phyloP scores from a whole-genome alignment of 2,329 filamentous ascomycete species.

The Rhinocladiella mackenziei region DNA sequence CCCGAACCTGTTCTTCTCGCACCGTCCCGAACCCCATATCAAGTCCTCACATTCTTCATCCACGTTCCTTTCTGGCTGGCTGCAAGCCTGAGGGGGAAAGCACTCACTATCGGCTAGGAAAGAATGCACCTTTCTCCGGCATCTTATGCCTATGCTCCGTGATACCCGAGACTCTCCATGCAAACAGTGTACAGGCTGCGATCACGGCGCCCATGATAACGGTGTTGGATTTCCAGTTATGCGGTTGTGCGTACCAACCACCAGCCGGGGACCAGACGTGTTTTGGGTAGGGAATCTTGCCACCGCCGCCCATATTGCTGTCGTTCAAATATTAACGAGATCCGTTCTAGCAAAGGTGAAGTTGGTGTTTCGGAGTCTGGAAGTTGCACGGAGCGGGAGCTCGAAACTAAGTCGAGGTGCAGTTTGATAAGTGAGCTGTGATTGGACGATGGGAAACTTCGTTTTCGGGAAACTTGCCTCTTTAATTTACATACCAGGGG shows the following conservation, averaged over 20 bases:
- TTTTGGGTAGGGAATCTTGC: conserved; percentile 72
- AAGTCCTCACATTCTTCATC: too few relatives aligned
- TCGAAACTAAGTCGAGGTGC: conserved; percentile 5
- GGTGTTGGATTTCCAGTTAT: conserved; percentile 94
- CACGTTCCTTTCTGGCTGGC: too few relatives aligned
- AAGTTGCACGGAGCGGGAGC: background rate
- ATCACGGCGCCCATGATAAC: conserved; percentile 67
- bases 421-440: background rate
- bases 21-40: too few relatives aligned
- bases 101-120: conserved; percentile 76
- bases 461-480: conserved; percentile 8
- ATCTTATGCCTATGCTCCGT: conserved; percentile 69
- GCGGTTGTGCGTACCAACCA: conserved; percentile 94
- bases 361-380: background rate
- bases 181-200: conserved; percentile 62
- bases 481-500: too few relatives aligned
- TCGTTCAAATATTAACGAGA: background rate
- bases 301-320: conserved; percentile 65
- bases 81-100: background rate
- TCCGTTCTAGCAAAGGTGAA: background rate
- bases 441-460: conserved; percentile 11
- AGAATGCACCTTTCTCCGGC: conserved; percentile 73
- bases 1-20: too few relatives aligned
- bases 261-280: conserved; percentile 98
- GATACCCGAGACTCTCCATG: conserved; percentile 69